Conservation (phyloP, 805 yeast genomes). For the Ogataea siamensis region DNA sequence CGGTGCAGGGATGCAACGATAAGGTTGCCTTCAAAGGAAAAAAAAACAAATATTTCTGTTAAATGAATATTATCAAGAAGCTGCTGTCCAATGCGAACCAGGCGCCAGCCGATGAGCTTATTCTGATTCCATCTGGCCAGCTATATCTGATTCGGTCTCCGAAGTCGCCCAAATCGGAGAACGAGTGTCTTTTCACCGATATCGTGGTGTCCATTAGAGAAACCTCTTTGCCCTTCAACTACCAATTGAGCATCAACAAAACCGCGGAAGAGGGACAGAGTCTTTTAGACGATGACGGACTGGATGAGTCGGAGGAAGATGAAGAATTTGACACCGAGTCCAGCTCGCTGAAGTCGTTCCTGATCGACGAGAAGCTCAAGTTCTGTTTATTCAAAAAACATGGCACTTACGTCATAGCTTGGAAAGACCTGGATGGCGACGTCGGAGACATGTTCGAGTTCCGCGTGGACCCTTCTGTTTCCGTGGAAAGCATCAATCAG, state of each 20-base stretch:
- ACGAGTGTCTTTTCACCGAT: slow-evolving; percentile 79
- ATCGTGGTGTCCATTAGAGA: slow-evolving; percentile 72
- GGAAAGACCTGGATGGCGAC: slow-evolving; percentile 88
- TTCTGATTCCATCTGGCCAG: slow-evolving; percentile 75
- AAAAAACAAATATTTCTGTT: slow-evolving; percentile 3
- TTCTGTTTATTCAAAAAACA: slow-evolving; percentile 51
- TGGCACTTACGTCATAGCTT: slow-evolving; percentile 57
- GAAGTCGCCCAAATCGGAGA: slow-evolving; percentile 80
- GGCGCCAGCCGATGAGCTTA: slow-evolving; percentile 53
- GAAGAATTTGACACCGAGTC: slow-evolving; percentile 33
- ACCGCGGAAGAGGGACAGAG: slow-evolving; percentile 69
- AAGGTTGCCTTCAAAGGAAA: slow-evolving; percentile 10
- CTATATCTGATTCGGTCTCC: slow-evolving; percentile 71
- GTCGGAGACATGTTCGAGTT: slow-evolving; percentile 82
- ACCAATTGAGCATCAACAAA: slow-evolving; percentile 68
- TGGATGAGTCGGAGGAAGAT: slow-evolving; percentile 41
- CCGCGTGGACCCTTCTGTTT: slow-evolving; percentile 60
- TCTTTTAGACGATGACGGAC: slow-evolving; percentile 41
- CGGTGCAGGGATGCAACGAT: slow-evolving; percentile 3
- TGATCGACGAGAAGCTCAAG: slow-evolving; percentile 58
- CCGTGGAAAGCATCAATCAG: slow-evolving; percentile 52
- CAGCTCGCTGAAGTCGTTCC: slow-evolving; percentile 69
- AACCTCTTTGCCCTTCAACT: slow-evolving; percentile 62
- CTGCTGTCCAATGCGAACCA: slow-evolving; percentile 39
- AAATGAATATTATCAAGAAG: slow-evolving; percentile 76